Conservation (phyloP, 805 yeast species). For the Debaryomyces tyrocola region DNA sequence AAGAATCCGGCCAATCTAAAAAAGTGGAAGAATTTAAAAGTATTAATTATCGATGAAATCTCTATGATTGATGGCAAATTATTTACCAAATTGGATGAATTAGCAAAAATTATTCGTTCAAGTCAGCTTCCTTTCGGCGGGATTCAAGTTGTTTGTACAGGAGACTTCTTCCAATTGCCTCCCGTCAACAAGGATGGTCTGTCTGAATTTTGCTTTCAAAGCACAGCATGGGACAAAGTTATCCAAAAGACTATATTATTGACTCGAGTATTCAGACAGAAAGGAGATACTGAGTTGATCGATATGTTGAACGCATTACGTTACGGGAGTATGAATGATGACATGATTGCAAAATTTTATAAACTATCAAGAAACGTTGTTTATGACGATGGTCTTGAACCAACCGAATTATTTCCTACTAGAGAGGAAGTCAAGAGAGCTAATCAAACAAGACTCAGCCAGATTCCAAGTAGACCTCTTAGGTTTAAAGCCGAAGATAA, state of each 20-base stretch:
- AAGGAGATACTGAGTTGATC: slow-evolving; percentile 73
- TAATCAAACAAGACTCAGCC: slow-evolving; percentile 44
- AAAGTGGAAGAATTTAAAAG: slow-evolving; percentile 69
- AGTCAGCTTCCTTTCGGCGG: slow-evolving; percentile 83
- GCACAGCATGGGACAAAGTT: slow-evolving; percentile 64
- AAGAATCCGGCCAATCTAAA: slow-evolving; percentile 41
- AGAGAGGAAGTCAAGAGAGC: slow-evolving; percentile 82
- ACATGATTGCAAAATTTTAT: slow-evolving; percentile 49
- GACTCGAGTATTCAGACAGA: slow-evolving; percentile 83
- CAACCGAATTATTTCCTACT: slow-evolving; percentile 89
- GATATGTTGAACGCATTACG: slow-evolving; percentile 80
- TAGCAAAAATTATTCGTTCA: slow-evolving; percentile 62
- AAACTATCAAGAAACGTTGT: slow-evolving; percentile 55
- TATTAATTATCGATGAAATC: slow-evolving; percentile 84
- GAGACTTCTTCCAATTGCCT: slow-evolving; percentile 96
- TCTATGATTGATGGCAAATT: slow-evolving; percentile 89
- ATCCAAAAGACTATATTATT: slow-evolving; percentile 68
- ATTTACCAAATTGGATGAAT: slow-evolving; percentile 68
- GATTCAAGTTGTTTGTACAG: slow-evolving; percentile 82
- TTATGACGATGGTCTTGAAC: slow-evolving; percentile 74
- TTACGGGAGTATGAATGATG: slow-evolving; percentile 59
- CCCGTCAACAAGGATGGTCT: slow-evolving; percentile 60
- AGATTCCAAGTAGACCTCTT: slow-evolving; percentile 47
- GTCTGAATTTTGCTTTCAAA: slow-evolving; percentile 70
- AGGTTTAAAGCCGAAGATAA: slow-evolving; percentile 45